Percentiles rank a stretch among this genome's conserved stretches.
These are phyloP conservation scores for Sphaerosporella brunnea DNA, from an alignment of 495 filamentous ascomycete genomes.

Conservation along the genomic window DNA sequence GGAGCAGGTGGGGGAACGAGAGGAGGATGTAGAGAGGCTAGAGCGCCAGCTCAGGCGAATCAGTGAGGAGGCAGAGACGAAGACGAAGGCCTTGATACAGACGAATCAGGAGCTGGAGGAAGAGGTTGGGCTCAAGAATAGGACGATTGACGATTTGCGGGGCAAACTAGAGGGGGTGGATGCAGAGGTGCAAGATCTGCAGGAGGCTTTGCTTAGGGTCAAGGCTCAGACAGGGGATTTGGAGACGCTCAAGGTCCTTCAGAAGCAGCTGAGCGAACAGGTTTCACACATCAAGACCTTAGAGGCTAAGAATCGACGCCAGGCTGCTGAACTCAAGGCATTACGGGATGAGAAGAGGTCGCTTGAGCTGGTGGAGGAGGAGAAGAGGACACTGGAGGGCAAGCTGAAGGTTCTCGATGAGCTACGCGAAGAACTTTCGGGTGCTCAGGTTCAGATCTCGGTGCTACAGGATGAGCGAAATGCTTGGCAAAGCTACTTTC, in stretches of 20 bases:
- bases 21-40: conserved; percentile 49
- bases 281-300: conserved; percentile 72
- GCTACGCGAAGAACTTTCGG: conserved; percentile 54
- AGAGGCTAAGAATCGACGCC: conserved; percentile 63
- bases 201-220: conserved; percentile 62
- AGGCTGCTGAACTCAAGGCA: conserved; percentile 59
- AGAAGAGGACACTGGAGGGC: conserved; percentile 69
- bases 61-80: conserved; percentile 50
- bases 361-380: conserved; percentile 86
- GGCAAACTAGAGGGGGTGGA: conserved; percentile 50
- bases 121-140: conserved; percentile 48
- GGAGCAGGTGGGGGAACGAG: conserved; percentile 63
- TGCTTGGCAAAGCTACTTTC: conserved; percentile 74
- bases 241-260: conserved; percentile 63
- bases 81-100: conserved; percentile 47
- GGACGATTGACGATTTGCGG: conserved; percentile 45
- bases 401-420: conserved; percentile 58
- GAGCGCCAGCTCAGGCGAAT: conserved; percentile 54
- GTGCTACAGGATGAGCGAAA: conserved; percentile 72
- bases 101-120: conserved; percentile 52
- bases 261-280: conserved; percentile 72
- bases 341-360: conserved; percentile 62
- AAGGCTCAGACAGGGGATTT: conserved; percentile 73
- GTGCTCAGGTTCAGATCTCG: conserved; percentile 64
- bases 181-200: conserved; percentile 47